Evolutionary conservation across 2,329 filamentous ascomycete species (phyloP).

Genomic region (Penicillium sp.): DNA sequence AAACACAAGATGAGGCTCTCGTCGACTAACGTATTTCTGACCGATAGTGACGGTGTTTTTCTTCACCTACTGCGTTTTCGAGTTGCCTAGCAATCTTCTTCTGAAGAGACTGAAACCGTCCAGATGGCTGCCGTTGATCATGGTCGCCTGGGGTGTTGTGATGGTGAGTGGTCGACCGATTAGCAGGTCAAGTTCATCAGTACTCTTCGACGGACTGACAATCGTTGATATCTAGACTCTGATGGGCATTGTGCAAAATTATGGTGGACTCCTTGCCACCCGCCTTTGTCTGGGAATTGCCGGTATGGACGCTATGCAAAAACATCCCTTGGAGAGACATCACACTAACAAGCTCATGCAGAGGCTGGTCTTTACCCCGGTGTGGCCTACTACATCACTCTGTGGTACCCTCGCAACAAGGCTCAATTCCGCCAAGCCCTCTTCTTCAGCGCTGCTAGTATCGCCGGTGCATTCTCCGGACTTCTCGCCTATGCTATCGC

Average conservation of each 20-base stretch:
- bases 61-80: conserved; percentile 26
- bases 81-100: conserved; percentile 23
- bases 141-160: conserved; percentile 50
- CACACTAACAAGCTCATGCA: conserved; percentile 9
- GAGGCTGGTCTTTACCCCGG: conserved; percentile 48
- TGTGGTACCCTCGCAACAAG: conserved; percentile 50
- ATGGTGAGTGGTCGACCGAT: conserved; percentile 30
- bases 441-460: conserved; percentile 50
- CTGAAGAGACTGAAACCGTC: conserved; percentile 29
- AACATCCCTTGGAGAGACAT: not conserved
- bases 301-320: conserved; percentile 16
- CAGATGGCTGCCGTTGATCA: conserved; percentile 34
- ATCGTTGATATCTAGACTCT: conserved; percentile 35
- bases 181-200: too few relatives aligned
- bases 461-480: conserved; percentile 56
- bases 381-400: conserved; percentile 47
- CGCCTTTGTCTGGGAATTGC: conserved; percentile 49
- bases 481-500: conserved; percentile 55
- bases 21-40: not conserved
- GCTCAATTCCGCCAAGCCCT: conserved; percentile 48
- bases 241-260: conserved; percentile 51
- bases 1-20: not conserved
- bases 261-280: conserved; percentile 48
- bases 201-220: not conserved
- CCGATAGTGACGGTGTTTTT: conserved; percentile 35